phyloP scores from a whole-genome alignment of 2,329 filamentous ascomycete species.

The Aschersonia sp. region DNA sequence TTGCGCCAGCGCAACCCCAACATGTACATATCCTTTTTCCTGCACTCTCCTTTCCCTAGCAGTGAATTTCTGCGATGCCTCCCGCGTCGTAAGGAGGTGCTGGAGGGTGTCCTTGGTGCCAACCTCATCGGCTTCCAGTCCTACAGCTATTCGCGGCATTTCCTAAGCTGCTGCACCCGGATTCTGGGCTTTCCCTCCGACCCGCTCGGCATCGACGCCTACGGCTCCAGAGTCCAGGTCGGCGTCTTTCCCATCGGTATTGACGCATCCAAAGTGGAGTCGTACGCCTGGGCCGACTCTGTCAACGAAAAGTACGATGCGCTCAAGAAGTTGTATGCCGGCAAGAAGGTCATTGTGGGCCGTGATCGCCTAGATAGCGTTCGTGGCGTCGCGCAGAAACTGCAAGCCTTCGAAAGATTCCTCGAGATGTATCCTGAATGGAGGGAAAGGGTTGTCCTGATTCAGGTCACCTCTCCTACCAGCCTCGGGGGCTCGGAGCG shows the following conservation, averaged over 20 bases:
- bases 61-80: constrained; percentile 90
- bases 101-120: constrained; percentile 78
- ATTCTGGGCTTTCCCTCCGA: constrained; percentile 86
- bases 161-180: constrained; percentile 83
- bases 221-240: constrained; percentile 77
- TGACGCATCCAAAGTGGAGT: constrained; percentile 67
- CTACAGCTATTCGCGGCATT: constrained; percentile 88
- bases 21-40: constrained; percentile 88
- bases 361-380: constrained; percentile 89
- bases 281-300: constrained; percentile 55
- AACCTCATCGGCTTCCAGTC: constrained; percentile 95
- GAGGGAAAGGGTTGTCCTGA: constrained; percentile 81
- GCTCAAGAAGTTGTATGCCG: constrained; percentile 65
- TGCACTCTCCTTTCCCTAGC: constrained; percentile 90
- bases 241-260: constrained; percentile 94
- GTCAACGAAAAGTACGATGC: constrained; percentile 59
- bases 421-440: constrained; percentile 83
- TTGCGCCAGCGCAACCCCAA: constrained; percentile 74
- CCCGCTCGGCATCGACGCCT: constrained; percentile 72
- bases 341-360: constrained; percentile 89
- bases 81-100: constrained; percentile 73
- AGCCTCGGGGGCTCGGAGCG: constrained; percentile 66
- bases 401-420: constrained; percentile 88
- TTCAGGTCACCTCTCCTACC: constrained; percentile 86
- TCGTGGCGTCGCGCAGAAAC: constrained; percentile 85